Evolutionary conservation across 2,329 filamentous ascomycete species (phyloP).

Genomic region (Ceratocystis papillata): DNA sequence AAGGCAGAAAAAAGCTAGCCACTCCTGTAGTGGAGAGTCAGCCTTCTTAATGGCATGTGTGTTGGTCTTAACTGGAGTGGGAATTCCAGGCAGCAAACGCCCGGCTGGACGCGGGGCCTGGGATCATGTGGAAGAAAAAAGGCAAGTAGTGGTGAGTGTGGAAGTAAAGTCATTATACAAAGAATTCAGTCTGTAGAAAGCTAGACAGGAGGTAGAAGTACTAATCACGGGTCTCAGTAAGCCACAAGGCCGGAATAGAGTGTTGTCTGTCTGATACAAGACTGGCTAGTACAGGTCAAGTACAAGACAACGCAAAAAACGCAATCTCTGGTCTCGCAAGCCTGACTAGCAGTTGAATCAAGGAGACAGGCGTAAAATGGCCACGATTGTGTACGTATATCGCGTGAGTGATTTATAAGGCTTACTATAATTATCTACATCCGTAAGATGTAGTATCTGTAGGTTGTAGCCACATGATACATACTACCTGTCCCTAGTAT

Average conservation of each 20-base stretch:
- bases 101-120: background rate
- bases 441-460: too few species aligned
- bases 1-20: background rate
- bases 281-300: background rate
- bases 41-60: background rate
- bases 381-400: background rate
- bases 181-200: too few species aligned
- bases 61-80: background rate
- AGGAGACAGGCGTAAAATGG: background rate
- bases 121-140: background rate
- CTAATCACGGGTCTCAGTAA: too few species aligned
- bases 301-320: background rate
- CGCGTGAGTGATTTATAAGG: background rate
- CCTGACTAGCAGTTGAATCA: background rate
- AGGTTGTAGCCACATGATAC: background rate
- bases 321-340: background rate
- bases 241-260: background rate
- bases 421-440: background rate
- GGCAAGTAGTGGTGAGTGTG: background rate
- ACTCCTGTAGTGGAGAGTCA: background rate
- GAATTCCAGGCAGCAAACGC: constrained; percentile 6
- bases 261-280: background rate
- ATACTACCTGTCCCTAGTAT: background rate
- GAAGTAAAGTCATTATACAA: background rate
- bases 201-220: background rate